Evolutionary conservation across 805 yeast species (phyloP).

Genomic region (Candida caryicola): DNA sequence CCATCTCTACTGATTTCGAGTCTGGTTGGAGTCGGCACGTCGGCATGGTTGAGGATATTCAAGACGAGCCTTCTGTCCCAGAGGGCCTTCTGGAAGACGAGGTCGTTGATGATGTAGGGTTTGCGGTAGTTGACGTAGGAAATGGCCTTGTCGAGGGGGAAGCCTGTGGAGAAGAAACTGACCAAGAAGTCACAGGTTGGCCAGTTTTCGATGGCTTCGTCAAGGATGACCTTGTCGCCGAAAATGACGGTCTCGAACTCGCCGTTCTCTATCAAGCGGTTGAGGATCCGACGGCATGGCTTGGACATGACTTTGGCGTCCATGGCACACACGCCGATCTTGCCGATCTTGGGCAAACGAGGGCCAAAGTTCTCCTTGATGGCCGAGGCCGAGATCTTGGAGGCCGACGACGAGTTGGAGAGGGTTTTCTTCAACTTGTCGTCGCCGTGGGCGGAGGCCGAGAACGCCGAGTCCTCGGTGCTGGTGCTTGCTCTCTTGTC

Average conservation of each 20-base stretch:
- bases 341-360: constrained; percentile 72
- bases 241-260: constrained; percentile 96
- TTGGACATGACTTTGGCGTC: constrained; percentile 93
- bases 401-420: constrained; percentile 33
- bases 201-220: constrained; percentile 95
- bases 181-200: constrained; percentile 96
- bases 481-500: too few species aligned
- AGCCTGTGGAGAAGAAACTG: constrained; percentile 92
- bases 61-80: constrained; percentile 96
- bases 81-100: constrained; percentile 85
- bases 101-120: constrained; percentile 86
- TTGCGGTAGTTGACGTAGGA: constrained; percentile 83
- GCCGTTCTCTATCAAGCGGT: constrained; percentile 83
- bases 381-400: constrained; percentile 30
- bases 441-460: constrained; percentile 11
- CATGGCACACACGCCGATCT: constrained; percentile 98
- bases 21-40: constrained; percentile 88
- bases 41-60: constrained; percentile 68
- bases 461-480: constrained; percentile 22
- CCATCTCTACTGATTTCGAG: constrained; percentile 93
- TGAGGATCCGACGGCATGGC: constrained; percentile 90
- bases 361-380: constrained; percentile 44
- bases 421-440: constrained; percentile 33
- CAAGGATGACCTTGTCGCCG: constrained; percentile 95
- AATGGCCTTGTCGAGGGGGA: constrained; percentile 94